Base-by-base conservation (phyloP, 2,329 filamentous ascomycete species). In the Ceratocystis lukuohia region DNA sequence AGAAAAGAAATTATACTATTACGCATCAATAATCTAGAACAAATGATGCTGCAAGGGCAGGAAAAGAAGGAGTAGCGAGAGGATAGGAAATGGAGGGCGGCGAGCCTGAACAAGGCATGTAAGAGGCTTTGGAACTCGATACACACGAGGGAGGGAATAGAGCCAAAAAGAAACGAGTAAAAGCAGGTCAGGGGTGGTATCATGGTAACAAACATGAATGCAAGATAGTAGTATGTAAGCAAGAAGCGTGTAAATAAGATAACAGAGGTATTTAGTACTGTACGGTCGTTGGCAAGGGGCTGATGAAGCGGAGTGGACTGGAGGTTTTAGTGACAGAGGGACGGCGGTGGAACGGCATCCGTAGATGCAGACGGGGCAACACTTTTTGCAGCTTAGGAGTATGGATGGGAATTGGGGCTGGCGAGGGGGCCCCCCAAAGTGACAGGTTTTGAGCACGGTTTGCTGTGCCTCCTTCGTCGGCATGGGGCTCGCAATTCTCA, bases 321-420 rank as follows among this genome's bases (percentile, higher is more conserved):
- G 74, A 70, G 61, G 71, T 69, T 63, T 76, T 74, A 61, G 77
- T 74, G 28, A 76, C 77, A 46, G 75, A 72, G 48, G 77, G 75
- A 66, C 78, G 76, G 46, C 77, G 73, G 67, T 79, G 62, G 22
- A 64, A 64, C 41, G 33, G 59, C 59, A 17, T 25, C 4, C 22
- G 53, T 28, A 44, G n/a, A n/a, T 41, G 57, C 15, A 62, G 53
- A 25, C 20, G 45, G 17, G 59, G 41, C 17, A 61, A 76, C 64
- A 80, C 71, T 62, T 75, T 74, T 17, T 53, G 33, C 30, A n/a
- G 12, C 59, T 41, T 10, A 1, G 59, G 22, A 25, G 63, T 74
- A 74, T 69, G 53, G 20, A 10, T 6, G 5, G 7, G 10, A 15
- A 30, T 22, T 6, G 25, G 22, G 53, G 22, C 53, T 2, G 22